phyloP scores from a whole-genome alignment of 2,329 filamentous ascomycete species.

The Ophiostoma angusticollis region DNA sequence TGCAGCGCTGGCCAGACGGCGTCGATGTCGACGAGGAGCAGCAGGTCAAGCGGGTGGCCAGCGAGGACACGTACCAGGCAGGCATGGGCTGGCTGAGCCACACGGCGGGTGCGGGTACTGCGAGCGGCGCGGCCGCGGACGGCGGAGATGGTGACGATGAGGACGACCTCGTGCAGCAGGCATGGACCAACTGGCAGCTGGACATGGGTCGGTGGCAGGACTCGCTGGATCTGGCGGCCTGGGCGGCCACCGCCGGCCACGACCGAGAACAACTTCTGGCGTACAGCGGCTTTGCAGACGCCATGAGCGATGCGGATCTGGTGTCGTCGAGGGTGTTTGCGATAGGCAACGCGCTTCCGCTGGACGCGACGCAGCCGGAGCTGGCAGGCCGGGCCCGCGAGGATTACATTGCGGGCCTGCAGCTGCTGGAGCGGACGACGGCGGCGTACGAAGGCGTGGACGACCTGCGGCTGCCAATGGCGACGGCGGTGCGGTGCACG shows the following conservation, averaged over 20 bases:
- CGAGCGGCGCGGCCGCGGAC: conserved; percentile 22
- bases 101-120: conserved; percentile 35
- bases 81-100: conserved; percentile 69
- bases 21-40: conserved; percentile 55
- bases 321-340: conserved; percentile 38
- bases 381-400: conserved; percentile 34
- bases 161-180: conserved; percentile 50
- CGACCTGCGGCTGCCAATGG: conserved; percentile 18
- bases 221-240: conserved; percentile 25
- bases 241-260: conserved; percentile 19
- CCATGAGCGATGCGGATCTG: conserved; percentile 54
- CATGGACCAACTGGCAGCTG: conserved; percentile 55
- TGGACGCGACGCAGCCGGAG: conserved; percentile 53
- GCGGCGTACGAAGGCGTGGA: conserved; percentile 21
- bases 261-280: conserved; percentile 28
- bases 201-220: conserved; percentile 47
- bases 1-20: conserved; percentile 61
- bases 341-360: conserved; percentile 23
- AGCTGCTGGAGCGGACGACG: conserved; percentile 33
- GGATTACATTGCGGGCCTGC: conserved; percentile 37
- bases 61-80: conserved; percentile 60
- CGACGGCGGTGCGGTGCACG: conserved; percentile 22
- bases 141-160: conserved; percentile 28
- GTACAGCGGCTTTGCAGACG: conserved; percentile 42
- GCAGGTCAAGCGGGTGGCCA: conserved; percentile 62